Evolutionary conservation across 495 filamentous ascomycete genomes (phyloP), one percentile per base, ranked within the genome.

Genomic region (Aspergillus panamensis): DNA sequence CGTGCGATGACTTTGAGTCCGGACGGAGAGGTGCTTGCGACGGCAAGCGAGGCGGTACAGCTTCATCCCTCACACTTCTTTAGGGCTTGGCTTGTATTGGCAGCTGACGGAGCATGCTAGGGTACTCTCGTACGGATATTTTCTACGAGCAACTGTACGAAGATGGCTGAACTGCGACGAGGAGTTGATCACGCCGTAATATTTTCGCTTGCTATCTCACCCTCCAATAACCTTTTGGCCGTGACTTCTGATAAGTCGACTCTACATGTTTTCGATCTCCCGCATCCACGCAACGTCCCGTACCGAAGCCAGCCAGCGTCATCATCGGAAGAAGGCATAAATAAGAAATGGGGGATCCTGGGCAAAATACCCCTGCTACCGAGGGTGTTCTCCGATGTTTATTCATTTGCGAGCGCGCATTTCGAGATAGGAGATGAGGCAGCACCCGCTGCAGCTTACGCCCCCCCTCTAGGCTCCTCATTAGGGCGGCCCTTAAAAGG

Each of bases 211-310:
- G 85, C 89, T 21, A 91, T 97, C 66, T 94, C 87, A 31, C 94
- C 93, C 0, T 84, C 84, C 8, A 87, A 86, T 47, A 81, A 79
- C 37, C 76, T 89, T 61, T 79, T 97, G 13, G 94, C 94, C 17
- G 91, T 92, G 51, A 97, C 95, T n/a, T 96, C 91, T 21, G 94
- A 98, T 76, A 98, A 97, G 70, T 90, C 87, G 6, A 98, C 91
- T 3, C 73, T 98, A 16, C 94, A 98, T 72, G 83, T 98, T 40
- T 98, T 97, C 67, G 90, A 97, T 52, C 73, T 90, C 17, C 84
- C 82, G 7, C 71, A 76, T 51, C 68, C 69, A 51, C 75, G 64
- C 19, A 71, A 54, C 25, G 44, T 55, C 37, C 58, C 62, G 20
- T 68, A 68, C 55, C 77, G 68, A 50, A 68, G 65, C 58, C 67